A percentile compares a stretch with the other conserved stretches of the same genome.
phyloP scores from a whole-genome alignment of 1,284 basidiomycete genomes.

The Microbotryomycetes sp. region DNA sequence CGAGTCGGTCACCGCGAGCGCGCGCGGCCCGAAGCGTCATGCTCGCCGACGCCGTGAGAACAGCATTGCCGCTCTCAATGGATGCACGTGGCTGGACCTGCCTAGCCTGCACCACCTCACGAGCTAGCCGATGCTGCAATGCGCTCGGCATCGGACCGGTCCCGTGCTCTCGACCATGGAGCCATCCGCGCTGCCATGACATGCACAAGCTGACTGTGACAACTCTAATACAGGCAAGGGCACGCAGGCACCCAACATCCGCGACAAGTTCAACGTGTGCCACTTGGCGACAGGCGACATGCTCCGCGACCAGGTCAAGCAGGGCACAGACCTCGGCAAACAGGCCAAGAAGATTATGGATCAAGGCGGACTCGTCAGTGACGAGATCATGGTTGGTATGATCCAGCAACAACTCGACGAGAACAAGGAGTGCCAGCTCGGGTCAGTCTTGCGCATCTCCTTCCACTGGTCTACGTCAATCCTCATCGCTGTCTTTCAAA shows the following conservation, averaged over 20 bases:
- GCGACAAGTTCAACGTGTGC: conserved; percentile 89
- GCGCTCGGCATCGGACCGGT: too few relatives aligned
- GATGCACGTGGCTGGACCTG: not conserved
- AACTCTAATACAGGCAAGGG: conserved; percentile 66
- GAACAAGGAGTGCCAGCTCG: conserved; percentile 87
- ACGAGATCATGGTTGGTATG: conserved; percentile 97
- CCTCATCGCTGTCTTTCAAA: not conserved
- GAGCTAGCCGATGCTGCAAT: too few relatives aligned
- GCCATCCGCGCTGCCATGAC: not conserved
- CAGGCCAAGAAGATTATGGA: conserved; percentile 99
- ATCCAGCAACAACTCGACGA: conserved; percentile 92
- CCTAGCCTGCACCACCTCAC: too few relatives aligned
- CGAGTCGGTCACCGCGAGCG: not conserved
- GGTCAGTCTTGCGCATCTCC: conserved; percentile 52
- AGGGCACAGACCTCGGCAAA: conserved; percentile 79
- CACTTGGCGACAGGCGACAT: conserved; percentile 98
- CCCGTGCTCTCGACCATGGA: too few relatives aligned
- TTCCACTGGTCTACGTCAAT: not conserved
- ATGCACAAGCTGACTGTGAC: not conserved
- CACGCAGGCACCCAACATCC: conserved; percentile 91
- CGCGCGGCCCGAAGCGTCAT: not conserved
- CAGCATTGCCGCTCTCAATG: not conserved
- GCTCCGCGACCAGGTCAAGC: conserved; percentile 85
- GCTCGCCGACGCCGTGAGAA: not conserved
- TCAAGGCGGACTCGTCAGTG: conserved; percentile 81